Base-by-base conservation (phyloP, 768 basidiomycete species). In the Terana coerulea region DNA sequence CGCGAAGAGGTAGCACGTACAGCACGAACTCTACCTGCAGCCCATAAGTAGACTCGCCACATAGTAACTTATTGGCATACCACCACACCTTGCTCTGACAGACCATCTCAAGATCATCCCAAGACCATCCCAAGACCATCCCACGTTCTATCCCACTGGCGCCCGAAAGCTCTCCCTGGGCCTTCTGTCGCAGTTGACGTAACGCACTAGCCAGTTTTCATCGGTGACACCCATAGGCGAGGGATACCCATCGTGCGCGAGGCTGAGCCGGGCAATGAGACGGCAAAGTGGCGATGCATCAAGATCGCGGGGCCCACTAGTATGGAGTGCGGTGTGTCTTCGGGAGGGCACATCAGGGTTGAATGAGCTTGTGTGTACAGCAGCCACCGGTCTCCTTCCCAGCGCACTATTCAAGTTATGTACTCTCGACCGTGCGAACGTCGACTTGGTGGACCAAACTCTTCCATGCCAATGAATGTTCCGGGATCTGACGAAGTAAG, bases 241-340 rank as follows among this genome's bases (percentile, higher is more conserved):
- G 84, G 87, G 59, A 67, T 82, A 2, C 86, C 84, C 2, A 59
- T 86, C 47, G 78, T 81, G n/a, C 75, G 76, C 14, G 69, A 78
- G 60, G 61, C 64, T 21, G 67, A 69, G 12, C 66, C 54, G 46
- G 69, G 74, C 9, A 53, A 57, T 22, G 34, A 34, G 5, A 64
- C 71, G 28, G 71, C 73, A 21, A 69, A 69, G 1, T 84, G 83
- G 83, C 72, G 65, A 58, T 79, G 79, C 60, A 79, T 86, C 53
- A 80, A 79, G 64, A 80, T 87, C 34, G 72, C 69, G 31, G 85
- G 84, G 3, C 83, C 82, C n/a, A n/a, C n/a, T n/a, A n/a, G n/a
- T 2, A 81, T 86, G 81, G 79, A 82, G 55, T 84, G 84, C 55
- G 73, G 83, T 81, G 43, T 51, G 58, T n/a, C n/a, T 52, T 49